A percentile compares a stretch with the other conserved stretches of the same genome.
These are phyloP conservation scores for Neoarthrinium moseri DNA, from an alignment of 2,329 filamentous ascomycete species.

Conservation along the genomic window DNA sequence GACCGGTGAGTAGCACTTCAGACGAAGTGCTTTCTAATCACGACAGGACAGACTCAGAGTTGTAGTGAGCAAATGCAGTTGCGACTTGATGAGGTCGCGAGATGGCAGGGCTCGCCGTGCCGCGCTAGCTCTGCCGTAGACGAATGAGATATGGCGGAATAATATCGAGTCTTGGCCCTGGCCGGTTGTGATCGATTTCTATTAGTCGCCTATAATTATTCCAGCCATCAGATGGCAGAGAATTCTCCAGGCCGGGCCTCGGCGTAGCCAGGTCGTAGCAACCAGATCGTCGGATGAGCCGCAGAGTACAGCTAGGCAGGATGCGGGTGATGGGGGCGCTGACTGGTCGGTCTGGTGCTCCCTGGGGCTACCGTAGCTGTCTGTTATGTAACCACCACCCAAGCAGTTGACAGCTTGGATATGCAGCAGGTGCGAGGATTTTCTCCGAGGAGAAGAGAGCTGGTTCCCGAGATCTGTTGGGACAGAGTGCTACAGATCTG, in stretches of 20 bases:
- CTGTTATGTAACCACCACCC: conserved; percentile 4
- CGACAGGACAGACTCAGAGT: background rate
- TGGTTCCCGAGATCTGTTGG: too few species aligned
- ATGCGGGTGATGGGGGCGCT: background rate
- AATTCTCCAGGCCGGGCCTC: conserved; percentile 17
- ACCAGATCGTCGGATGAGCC: conserved; percentile 7
- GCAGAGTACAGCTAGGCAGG: conserved; percentile 8
- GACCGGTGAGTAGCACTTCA: too few species aligned
- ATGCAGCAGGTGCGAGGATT: background rate
- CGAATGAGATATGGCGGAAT: conserved; percentile 12
- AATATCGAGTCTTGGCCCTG: conserved; percentile 13
- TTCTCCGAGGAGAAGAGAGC: background rate
- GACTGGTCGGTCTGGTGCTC: background rate
- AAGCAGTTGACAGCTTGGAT: background rate
- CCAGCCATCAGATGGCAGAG: conserved; percentile 27
- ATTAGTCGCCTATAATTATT: conserved; percentile 25
- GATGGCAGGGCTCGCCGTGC: background rate
- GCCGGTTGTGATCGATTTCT: conserved; percentile 15
- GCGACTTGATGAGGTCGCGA: conserved; percentile 2
- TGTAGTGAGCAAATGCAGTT: background rate
- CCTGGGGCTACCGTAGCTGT: background rate
- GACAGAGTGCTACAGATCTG: too few species aligned
- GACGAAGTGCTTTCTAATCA: background rate
- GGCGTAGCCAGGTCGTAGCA: conserved; percentile 12
- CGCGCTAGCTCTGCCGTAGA: conserved; percentile 1